A percentile compares a stretch with the other conserved stretches of the same genome.
These are phyloP conservation scores for Porphyridium purpureum DNA, from an alignment of 23 red algal species.

Conservation along the genomic window DNA sequence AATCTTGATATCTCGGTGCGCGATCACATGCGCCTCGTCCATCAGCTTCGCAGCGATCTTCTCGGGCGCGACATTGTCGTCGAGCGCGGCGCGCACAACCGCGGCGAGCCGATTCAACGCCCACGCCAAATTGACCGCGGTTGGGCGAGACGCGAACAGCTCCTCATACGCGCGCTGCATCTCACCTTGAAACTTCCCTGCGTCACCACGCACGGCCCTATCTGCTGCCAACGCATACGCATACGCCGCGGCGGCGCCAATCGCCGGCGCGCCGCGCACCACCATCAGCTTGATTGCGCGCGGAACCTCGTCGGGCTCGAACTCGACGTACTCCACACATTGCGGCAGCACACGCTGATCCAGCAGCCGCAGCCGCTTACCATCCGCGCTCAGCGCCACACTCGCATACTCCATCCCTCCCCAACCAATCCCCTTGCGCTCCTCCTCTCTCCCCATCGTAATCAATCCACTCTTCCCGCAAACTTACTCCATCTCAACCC, in stretches of 20 bases:
- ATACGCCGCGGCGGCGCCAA: conserved; percentile 34
- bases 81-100: neutral
- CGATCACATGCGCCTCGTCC: conserved; percentile 9
- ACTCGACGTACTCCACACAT: neutral
- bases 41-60: neutral
- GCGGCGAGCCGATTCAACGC: conserved; percentile 11
- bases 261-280: conserved; percentile 42
- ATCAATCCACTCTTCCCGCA: no score
- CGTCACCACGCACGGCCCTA: neutral
- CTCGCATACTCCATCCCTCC: neutral
- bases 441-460: no score
- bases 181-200: neutral
- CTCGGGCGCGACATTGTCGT: no score
- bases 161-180: conserved; percentile 4
- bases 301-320: conserved; percentile 5
- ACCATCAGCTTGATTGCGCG: conserved; percentile 31
- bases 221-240: conserved; percentile 6
- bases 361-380: conserved; percentile 3
- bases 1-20: conserved; percentile 1
- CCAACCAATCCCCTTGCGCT: no score
- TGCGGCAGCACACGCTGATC: conserved; percentile 32
- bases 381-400: neutral
- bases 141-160: conserved; percentile 15
- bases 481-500: no score
- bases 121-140: conserved; percentile 48